Base-by-base conservation (phyloP, 768 basidiomycete species). In the Mrakia gelida region DNA sequence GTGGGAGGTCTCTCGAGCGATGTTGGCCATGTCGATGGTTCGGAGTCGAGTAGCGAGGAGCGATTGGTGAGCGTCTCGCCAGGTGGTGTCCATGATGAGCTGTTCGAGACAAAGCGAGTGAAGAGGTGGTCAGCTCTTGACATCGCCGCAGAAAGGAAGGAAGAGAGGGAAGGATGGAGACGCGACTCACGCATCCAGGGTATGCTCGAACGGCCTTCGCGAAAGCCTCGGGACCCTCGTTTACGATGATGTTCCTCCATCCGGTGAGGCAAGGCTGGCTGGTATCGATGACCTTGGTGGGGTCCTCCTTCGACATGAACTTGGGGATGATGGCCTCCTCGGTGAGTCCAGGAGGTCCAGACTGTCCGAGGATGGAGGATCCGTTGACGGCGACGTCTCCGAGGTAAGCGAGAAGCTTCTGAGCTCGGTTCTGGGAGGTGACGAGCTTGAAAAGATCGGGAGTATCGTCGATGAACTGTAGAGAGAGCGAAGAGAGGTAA, bases 371-470 rank as follows among this genome's bases (percentile, higher is more conserved):
- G 89, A 98, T 98, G 75, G 92, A 92, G 83, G 93, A 95, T 74
- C 97, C 97, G 82, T 99, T 99, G 86, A 99, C 97, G 72, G 93
- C 93, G 62, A 99, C 88, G 84, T 99, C 97, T 80, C 97, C 97
- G 52, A 99, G 91, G 85, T 98, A 99, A 9, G 94, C 92, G 67
- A 99, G 88, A 75, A 99, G 86, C 85, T 98, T 98, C 86, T 98
- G 95, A 5, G 97, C 97, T 86, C 97, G 92, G 86, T 99, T 99
- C 86, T 95, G 95, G 81, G 92, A 94, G 82, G 94, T 92, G 10
- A 99, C 95, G 76, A 99, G 90, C 85, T 95, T 97, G 91, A 98
- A 99, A 80, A 99, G 90, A 83, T 98, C 95, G n/a, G 94, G 95
- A 1, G 96, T 98, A 85, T 99, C 97, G 82, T 99, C 97, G 85